phyloP scores from a whole-genome alignment of 2,329 filamentous ascomycete species.

The Claviceps humidiphila region DNA sequence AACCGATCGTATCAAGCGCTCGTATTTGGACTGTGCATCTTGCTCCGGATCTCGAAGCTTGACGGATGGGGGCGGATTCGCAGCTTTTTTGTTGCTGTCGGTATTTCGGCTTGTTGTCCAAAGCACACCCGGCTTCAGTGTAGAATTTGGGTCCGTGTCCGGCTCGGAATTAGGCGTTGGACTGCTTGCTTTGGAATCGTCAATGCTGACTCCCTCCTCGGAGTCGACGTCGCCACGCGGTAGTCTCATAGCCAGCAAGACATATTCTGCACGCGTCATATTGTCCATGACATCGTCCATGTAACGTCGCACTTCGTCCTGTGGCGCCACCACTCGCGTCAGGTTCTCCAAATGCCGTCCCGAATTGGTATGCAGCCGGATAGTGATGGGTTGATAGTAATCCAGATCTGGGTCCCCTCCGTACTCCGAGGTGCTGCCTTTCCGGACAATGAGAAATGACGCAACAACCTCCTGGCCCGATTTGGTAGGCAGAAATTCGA shows the following conservation, averaged over 20 bases:
- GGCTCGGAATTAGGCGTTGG: conserved; percentile 18
- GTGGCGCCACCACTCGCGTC: conserved; percentile 46
- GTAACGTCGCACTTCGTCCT: conserved; percentile 49
- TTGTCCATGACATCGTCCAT: conserved; percentile 61
- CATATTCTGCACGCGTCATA: conserved; percentile 54
- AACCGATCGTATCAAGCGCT: conserved; percentile 24
- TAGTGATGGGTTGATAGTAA: conserved; percentile 64
- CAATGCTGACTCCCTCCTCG: conserved; percentile 13
- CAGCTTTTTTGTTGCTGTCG: conserved; percentile 4
- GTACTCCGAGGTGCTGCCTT: conserved; percentile 53
- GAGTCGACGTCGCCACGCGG: conserved; percentile 29
- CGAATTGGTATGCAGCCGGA: conserved; percentile 41
- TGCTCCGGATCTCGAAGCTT: conserved; percentile 22
- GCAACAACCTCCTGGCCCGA: conserved; percentile 50
- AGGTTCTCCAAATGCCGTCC: conserved; percentile 48
- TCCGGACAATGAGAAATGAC: conserved; percentile 66
- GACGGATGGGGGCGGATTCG: conserved; percentile 7
- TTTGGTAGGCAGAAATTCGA: conserved; percentile 46
- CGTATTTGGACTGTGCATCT: conserved; percentile 21
- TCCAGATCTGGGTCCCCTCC: conserved; percentile 50
- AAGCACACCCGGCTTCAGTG: conserved; percentile 19
- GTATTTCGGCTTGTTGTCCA: conserved; percentile 16
- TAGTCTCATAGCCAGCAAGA: conserved; percentile 53
- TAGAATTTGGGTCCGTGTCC: conserved; percentile 12
- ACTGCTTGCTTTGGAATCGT: conserved; percentile 19